phyloP scores from a whole-genome alignment of 176 grass and related monocot genomes.

The Pontederia crassipes region DNA sequence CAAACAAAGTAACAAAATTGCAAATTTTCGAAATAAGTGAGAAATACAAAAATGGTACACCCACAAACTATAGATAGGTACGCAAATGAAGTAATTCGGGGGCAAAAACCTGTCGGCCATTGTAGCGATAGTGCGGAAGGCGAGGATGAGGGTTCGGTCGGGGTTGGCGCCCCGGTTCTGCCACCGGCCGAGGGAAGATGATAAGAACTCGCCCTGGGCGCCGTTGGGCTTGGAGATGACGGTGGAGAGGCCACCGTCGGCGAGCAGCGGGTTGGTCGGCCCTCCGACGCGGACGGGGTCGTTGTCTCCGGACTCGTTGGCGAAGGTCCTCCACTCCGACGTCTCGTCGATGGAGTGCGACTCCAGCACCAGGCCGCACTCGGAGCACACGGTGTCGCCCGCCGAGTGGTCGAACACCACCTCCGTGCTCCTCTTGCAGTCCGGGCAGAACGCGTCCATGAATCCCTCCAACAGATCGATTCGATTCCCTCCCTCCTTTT shows the following conservation, averaged over 20 bases:
- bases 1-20: too few relatives aligned
- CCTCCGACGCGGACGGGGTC: conserved; percentile 13
- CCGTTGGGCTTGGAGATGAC: conserved; percentile 20
- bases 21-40: too few relatives aligned
- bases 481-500: too few relatives aligned
- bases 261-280: conserved; percentile 10
- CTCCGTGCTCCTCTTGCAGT: conserved; percentile 16
- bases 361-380: conserved; percentile 16
- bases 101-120: conserved; percentile 11
- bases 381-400: conserved; percentile 9
- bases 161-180: conserved; percentile 12
- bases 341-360: conserved; percentile 15
- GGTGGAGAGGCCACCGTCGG: conserved; percentile 14
- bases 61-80: too few relatives aligned
- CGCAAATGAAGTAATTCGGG: too few relatives aligned
- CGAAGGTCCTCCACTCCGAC: conserved; percentile 19
- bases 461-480: too few relatives aligned
- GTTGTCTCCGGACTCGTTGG: conserved; percentile 12
- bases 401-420: conserved; percentile 17
- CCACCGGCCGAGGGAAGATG: conserved; percentile 10
- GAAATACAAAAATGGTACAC: too few relatives aligned
- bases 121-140: conserved; percentile 11
- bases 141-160: conserved; percentile 12
- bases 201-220: conserved; percentile 12
- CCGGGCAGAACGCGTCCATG: conserved; percentile 7